Evolutionary conservation across 768 basidiomycete species (phyloP).

Genomic region (Pisolithus orientalis): DNA sequence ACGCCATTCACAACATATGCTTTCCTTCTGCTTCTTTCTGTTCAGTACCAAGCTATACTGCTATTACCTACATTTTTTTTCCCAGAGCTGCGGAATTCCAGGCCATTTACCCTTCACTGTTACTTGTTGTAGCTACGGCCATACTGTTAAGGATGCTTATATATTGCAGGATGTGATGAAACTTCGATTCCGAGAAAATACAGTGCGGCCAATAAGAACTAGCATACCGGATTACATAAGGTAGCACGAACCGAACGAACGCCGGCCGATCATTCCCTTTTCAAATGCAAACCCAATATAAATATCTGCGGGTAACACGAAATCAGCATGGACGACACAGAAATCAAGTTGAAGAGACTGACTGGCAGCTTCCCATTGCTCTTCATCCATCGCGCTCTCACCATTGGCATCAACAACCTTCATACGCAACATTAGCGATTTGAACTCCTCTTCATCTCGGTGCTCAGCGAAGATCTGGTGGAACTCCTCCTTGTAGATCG

Average conservation of each 20-base stretch:
- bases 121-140: not conserved
- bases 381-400: constrained; percentile 87
- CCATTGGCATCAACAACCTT: constrained; percentile 83
- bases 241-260: not conserved
- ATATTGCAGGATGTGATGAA: too few relatives aligned
- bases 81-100: constrained; percentile 7
- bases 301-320: constrained; percentile 50
- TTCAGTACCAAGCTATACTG: not conserved
- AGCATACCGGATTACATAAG: not conserved
- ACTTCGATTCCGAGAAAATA: too few relatives aligned
- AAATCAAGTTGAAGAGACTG: constrained; percentile 29
- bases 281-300: constrained; percentile 93
- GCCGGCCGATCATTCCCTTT: constrained; percentile 38
- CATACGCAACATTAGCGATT: constrained; percentile 82
- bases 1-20: not conserved
- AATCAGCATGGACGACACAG: not conserved
- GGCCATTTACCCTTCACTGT: not conserved
- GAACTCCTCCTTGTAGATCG: constrained; percentile 82
- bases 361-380: constrained; percentile 99
- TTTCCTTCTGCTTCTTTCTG: constrained; percentile 8
- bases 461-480: constrained; percentile 85
- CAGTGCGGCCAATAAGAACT: too few relatives aligned
- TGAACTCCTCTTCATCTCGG: constrained; percentile 72
- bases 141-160: too few relatives aligned
- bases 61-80: constrained; percentile 2